These are phyloP conservation scores for Proliferodiscus dingleyae DNA, from an alignment of 2,329 filamentous ascomycete genomes.

Conservation along the genomic window DNA sequence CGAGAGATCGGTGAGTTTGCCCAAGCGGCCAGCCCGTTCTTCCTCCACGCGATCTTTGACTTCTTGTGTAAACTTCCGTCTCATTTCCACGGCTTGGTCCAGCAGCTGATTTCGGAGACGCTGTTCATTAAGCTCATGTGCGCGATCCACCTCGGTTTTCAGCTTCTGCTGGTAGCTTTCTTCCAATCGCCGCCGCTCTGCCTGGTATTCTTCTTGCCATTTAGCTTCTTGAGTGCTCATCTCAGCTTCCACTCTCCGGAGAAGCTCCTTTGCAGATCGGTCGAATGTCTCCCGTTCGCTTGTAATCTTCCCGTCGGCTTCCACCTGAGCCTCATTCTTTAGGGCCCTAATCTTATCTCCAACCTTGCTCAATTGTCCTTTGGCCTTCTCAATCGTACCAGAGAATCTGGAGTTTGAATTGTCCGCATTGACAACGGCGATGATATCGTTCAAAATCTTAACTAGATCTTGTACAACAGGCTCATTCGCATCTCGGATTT, in stretches of 20 bases:
- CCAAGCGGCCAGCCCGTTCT: constrained; percentile 81
- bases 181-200: constrained; percentile 76
- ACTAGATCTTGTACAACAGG: constrained; percentile 89
- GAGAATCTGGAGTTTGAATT: constrained; percentile 72
- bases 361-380: constrained; percentile 73
- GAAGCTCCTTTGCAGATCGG: constrained; percentile 78
- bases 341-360: constrained; percentile 72
- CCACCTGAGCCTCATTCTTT: constrained; percentile 64
- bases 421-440: constrained; percentile 87
- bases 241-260: constrained; percentile 77
- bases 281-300: constrained; percentile 72
- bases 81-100: constrained; percentile 84
- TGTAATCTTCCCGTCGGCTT: constrained; percentile 62
- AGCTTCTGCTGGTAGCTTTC: constrained; percentile 76
- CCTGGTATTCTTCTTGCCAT: constrained; percentile 84
- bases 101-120: constrained; percentile 78
- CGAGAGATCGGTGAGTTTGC: constrained; percentile 77
- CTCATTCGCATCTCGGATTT: constrained; percentile 71
- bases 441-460: constrained; percentile 93
- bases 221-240: constrained; percentile 75
- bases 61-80: constrained; percentile 75
- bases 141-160: constrained; percentile 71
- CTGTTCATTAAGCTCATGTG: constrained; percentile 76
- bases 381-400: constrained; percentile 76
- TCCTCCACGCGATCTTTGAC: constrained; percentile 79